These are phyloP conservation scores for Neotropicomus parvogracilis DNA, from an alignment of 1,284 basidiomycete species.

Conservation along the genomic window DNA sequence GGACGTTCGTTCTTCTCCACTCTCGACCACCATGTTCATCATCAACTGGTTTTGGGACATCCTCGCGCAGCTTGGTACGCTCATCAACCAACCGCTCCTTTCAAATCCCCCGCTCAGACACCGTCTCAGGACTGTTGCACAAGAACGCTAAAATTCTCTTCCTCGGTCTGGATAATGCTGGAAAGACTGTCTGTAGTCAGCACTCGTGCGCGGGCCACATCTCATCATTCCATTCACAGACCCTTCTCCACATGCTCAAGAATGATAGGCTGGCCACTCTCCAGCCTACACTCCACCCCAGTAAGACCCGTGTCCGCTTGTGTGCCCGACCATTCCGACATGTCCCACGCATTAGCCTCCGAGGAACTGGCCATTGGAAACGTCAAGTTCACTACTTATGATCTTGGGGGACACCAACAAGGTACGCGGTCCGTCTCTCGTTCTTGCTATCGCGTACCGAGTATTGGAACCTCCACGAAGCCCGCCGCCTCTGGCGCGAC, in stretches of 20 bases:
- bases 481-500: conserved; percentile 98
- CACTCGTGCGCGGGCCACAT: neutral
- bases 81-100: conserved; percentile 6
- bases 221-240: conserved; percentile 51
- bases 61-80: conserved; percentile 82
- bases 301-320: conserved; percentile 44
- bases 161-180: conserved; percentile 97
- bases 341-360: conserved; percentile 68
- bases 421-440: conserved; percentile 47
- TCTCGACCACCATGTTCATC: conserved; percentile 66
- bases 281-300: conserved; percentile 99
- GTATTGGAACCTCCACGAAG: conserved; percentile 40
- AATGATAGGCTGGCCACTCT: conserved; percentile 97
- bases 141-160: conserved; percentile 99
- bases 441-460: conserved; percentile 1
- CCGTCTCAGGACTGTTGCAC: conserved; percentile 78
- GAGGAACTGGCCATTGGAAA: conserved; percentile 99
- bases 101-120: conserved; percentile 3
- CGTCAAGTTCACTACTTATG: conserved; percentile 99
- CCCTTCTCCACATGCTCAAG: conserved; percentile 98
- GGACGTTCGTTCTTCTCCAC: conserved; percentile 22
- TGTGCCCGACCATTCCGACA: neutral
- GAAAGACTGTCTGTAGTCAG: conserved; percentile 81
- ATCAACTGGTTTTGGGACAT: conserved; percentile 96
- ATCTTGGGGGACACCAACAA: conserved; percentile 96